These are phyloP conservation scores for Suillus occidentalis DNA, from an alignment of 768 basidiomycete genomes.

Conservation along the genomic window DNA sequence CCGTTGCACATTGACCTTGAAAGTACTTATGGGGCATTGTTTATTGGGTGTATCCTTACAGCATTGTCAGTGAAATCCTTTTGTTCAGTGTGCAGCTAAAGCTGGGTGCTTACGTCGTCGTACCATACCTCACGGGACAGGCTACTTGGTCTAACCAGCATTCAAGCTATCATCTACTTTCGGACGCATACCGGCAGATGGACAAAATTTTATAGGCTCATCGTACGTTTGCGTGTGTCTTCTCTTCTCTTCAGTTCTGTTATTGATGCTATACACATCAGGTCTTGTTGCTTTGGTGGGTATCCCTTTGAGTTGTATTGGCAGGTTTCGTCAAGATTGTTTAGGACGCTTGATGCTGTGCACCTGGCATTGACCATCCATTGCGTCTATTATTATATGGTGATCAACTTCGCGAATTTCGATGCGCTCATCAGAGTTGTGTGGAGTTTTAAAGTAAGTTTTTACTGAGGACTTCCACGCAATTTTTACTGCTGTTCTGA, in stretches of 20 bases:
- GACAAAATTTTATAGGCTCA: not conserved
- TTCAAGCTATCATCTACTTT: conserved; percentile 7
- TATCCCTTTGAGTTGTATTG: not conserved
- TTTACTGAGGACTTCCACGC: not conserved
- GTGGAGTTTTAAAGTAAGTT: conserved; percentile 21
- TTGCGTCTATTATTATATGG: conserved; percentile 36
- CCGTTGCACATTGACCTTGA: fast-evolving
- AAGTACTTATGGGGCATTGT: not conserved
- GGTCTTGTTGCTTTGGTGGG: conserved; percentile 13
- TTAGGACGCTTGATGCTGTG: conserved; percentile 37
- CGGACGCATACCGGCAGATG: not conserved
- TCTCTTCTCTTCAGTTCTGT: not conserved
- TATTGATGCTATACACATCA: not conserved
- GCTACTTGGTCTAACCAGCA: conserved; percentile 6
- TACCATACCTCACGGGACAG: not conserved
- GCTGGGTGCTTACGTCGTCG: not conserved
- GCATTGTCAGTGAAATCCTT: not conserved
- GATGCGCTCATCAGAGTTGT: conserved; percentile 24
- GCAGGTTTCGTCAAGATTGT: not conserved
- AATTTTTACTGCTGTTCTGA: not conserved
- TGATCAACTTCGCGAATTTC: conserved; percentile 35
- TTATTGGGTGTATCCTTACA: not conserved
- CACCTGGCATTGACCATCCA: conserved; percentile 36
- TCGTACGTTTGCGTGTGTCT: not conserved
- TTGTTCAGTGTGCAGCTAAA: not conserved